These are phyloP conservation scores for Fusarium mexicanum DNA, from an alignment of 2,329 filamentous ascomycete species.

Conservation along the genomic window DNA sequence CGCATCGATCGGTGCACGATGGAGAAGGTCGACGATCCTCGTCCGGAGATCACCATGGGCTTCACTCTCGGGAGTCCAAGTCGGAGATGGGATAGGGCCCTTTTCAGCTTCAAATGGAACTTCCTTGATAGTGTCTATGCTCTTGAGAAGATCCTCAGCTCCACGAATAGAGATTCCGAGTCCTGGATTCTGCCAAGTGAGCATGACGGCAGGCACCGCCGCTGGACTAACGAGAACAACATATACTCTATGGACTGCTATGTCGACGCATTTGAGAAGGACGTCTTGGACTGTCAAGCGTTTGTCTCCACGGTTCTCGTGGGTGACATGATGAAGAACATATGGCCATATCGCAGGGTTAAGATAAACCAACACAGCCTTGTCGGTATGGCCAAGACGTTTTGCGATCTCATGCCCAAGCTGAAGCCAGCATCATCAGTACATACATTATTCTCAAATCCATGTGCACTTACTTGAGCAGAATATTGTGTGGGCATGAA, in stretches of 20 bases:
- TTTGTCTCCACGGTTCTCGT: constrained; percentile 49
- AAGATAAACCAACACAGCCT: constrained; percentile 45
- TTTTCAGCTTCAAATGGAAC: constrained; percentile 41
- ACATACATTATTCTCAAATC: neutral
- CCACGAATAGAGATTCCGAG: constrained; percentile 58
- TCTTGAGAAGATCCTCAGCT: constrained; percentile 54
- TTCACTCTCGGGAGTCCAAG: constrained; percentile 50
- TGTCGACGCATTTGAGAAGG: constrained; percentile 53
- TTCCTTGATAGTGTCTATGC: constrained; percentile 49
- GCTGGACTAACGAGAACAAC: constrained; percentile 52
- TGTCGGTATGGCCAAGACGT: constrained; percentile 42
- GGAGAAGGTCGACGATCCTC: constrained; percentile 54
- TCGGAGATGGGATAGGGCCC: constrained; percentile 45
- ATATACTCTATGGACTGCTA: constrained; percentile 55
- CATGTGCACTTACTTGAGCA: constrained; percentile 42
- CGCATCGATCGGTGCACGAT: constrained; percentile 51
- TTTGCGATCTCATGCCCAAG: constrained; percentile 51
- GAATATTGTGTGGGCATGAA: constrained; percentile 54
- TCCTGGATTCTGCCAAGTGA: constrained; percentile 58
- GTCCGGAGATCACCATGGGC: constrained; percentile 52
- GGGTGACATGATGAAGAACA: constrained; percentile 46
- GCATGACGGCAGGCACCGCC: constrained; percentile 50
- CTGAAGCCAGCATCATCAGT: constrained; percentile 38
- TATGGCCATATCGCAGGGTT: constrained; percentile 47
- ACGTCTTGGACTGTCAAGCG: constrained; percentile 49